Conservation (phyloP, 306 rosid species). For the Vachellia collinsii region DNA sequence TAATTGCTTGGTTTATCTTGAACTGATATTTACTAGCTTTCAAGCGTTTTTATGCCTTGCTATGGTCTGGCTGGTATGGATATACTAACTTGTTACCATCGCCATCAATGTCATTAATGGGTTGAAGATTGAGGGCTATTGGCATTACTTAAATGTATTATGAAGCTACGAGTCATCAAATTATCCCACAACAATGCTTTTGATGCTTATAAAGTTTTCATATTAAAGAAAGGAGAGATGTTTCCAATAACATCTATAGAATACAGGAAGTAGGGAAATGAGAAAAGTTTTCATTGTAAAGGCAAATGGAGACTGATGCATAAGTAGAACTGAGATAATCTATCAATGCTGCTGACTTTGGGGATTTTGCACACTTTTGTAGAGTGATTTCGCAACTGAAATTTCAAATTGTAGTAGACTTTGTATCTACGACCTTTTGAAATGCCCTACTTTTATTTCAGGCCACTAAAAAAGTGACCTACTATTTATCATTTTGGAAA, state of each 20-base stretch:
- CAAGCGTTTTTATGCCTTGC: background rate
- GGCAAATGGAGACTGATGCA: background rate
- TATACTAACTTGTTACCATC: background rate
- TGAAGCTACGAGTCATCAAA: background rate
- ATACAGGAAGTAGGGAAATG: background rate
- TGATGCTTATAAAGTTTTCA: background rate
- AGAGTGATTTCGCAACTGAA: background rate
- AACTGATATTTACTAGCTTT: background rate
- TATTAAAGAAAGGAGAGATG: background rate
- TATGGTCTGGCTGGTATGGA: background rate
- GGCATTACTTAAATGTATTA: background rate
- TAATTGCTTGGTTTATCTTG: background rate
- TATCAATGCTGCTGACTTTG: background rate
- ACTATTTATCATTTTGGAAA: conserved; percentile 2
- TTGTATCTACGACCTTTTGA: background rate
- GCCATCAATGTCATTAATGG: background rate
- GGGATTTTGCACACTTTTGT: background rate
- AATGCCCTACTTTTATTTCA: background rate
- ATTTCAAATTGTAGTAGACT: background rate
- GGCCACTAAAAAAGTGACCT: background rate
- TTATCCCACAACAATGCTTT: background rate
- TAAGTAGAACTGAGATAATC: background rate
- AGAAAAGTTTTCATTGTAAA: background rate
- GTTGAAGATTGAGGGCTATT: background rate
- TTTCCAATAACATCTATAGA: background rate